Base-by-base conservation (phyloP, 352 stramenopile genomes). In the Thraustochytrium striatum region DNA sequence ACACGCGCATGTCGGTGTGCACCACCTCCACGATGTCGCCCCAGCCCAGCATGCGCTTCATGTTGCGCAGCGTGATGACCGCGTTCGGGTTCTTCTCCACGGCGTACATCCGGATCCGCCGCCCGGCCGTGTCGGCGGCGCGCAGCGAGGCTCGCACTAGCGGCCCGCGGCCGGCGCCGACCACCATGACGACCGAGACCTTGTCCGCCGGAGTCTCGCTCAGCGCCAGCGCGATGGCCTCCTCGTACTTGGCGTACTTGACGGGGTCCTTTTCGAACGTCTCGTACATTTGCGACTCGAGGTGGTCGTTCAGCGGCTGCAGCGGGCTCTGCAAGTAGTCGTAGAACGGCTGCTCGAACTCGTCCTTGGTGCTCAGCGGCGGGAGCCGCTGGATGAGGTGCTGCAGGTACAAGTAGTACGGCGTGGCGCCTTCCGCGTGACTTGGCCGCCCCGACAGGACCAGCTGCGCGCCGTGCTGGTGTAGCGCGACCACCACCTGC, bases 21-120 rank as follows among this genome's bases (percentile, higher is more conserved):
- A 96, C 84, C 61, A 96, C 91, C n/a, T 85, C 90, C 25, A 92
- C 86, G 70, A 88, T 86, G 83, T 94, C 85, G 11, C 41, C 47
- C 93, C 89, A 92, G 83, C 36, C 39, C 13, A 78, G 52, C 47
- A 62, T 79, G n/a, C 62, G 30, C 35, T 57, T 41, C 50, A 87
- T 84, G 73, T 85, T 87, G n/a, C 85, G 72, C 7, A 97, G 85
- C 57, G 96, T 99, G 47, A 99, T 91, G 33, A 99, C 88, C 3
- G 96, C 96, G 72, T 98, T 98, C 7, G 94, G 91, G 85, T 99
- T 99, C 86, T 99, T 99, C 85, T 99, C 96, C 21, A 99, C 90
- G 0, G 95, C 96, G 68, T 95, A 96, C 72, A 98, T 91, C 16
- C 88, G 84, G 16, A 92, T 91, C 61, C 85, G 87, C 1, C 89